phyloP scores from a whole-genome alignment of 139 green algal genomes.

The Coelastrella sp. region DNA sequence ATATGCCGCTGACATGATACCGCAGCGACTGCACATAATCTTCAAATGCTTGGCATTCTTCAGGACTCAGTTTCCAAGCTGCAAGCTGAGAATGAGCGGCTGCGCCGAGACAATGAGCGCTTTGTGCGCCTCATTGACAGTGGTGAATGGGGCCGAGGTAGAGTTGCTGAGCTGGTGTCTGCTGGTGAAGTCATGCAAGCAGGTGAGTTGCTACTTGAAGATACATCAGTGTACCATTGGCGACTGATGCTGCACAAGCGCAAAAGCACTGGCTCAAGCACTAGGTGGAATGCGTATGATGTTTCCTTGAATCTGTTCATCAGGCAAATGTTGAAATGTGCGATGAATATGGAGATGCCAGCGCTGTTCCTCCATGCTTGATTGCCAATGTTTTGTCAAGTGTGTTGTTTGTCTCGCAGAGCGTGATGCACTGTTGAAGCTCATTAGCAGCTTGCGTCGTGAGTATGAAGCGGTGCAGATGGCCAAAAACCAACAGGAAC shows the following conservation, averaged over 20 bases:
- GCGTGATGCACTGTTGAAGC: constrained; percentile 82
- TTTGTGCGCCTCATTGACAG: constrained; percentile 85
- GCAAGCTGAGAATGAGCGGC: constrained; percentile 79
- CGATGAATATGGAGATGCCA: too few species aligned
- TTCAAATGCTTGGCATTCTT: not conserved
- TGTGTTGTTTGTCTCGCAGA: constrained; percentile 74
- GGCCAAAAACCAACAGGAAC: constrained; percentile 73
- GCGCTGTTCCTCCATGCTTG: too few species aligned
- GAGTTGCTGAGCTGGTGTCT: constrained; percentile 67
- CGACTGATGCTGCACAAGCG: too few species aligned
- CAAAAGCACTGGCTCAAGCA: too few species aligned
- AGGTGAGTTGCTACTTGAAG: not conserved
- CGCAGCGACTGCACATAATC: not conserved
- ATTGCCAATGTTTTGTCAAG: not conserved
- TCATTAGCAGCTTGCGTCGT: constrained; percentile 76
- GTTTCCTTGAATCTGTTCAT: too few species aligned
- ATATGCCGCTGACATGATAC: too few species aligned
- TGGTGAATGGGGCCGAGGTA: constrained; percentile 86
- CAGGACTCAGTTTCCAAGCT: constrained; percentile 59
- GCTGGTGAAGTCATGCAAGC: constrained; percentile 43
- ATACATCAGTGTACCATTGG: not conserved
- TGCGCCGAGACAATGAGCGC: constrained; percentile 88
- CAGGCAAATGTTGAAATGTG: too few species aligned
- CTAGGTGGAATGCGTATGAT: too few species aligned
- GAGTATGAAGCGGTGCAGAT: constrained; percentile 78